Percentiles rank a stretch among this genome's conserved stretches.
phyloP scores from a whole-genome alignment of 345 rosid genomes.

The Acer yangbiense region DNA sequence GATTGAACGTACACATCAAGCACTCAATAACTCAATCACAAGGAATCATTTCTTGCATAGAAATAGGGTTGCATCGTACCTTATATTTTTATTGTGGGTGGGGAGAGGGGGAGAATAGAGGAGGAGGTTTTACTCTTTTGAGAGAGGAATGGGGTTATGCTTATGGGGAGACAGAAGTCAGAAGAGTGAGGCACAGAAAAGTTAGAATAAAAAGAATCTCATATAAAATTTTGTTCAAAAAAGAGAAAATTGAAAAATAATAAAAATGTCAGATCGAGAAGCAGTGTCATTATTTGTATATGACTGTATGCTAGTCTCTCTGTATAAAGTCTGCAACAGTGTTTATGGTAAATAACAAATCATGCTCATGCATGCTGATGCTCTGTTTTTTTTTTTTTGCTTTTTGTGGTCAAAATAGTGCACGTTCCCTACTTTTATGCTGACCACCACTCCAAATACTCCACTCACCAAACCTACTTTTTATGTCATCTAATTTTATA shows the following conservation, averaged over 20 bases:
- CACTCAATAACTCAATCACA: too few relatives aligned
- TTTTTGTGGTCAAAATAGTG: not conserved
- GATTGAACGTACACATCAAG: too few relatives aligned
- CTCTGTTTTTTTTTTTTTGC: not conserved
- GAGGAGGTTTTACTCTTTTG: not conserved
- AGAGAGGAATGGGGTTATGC: not conserved
- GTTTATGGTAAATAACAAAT: too few relatives aligned
- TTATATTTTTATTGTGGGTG: not conserved
- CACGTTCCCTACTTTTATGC: not conserved
- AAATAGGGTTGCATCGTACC: too few relatives aligned
- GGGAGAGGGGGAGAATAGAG: not conserved
- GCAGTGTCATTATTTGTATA: not conserved
- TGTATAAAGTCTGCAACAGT: not conserved
- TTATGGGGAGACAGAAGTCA: not conserved
- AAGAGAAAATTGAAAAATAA: not conserved
- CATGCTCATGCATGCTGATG: not conserved
- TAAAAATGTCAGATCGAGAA: not conserved
- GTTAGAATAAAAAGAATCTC: constrained; percentile 1
- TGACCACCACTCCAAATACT: not conserved
- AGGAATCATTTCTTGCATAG: too few relatives aligned
- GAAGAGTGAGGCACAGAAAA: not conserved
- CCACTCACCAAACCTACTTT: not conserved
- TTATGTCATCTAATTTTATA: not conserved
- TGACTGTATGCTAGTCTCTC: too few relatives aligned
- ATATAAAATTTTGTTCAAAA: not conserved